Percentiles rank a stretch among this genome's conserved stretches.
These are phyloP conservation scores for Eudorina sp. DNA, from an alignment of 139 green algal species.

Conservation along the genomic window DNA sequence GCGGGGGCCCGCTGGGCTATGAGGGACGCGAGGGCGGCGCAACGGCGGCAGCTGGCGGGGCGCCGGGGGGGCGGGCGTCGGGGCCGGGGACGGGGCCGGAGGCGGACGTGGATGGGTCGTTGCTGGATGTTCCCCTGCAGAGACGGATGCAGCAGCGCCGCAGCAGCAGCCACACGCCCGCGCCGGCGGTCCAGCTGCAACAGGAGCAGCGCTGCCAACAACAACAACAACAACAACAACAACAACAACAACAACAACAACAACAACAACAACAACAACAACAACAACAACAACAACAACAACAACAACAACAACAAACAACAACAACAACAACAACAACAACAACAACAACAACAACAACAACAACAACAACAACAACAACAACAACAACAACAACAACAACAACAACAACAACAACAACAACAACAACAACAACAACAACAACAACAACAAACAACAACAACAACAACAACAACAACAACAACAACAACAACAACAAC, in stretches of 20 bases:
- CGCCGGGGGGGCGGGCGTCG: background rate
- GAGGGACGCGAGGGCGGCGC: background rate
- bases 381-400: no score
- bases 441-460: no score
- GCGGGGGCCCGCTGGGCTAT: no score
- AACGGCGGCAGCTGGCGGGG: background rate
- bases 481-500: no score
- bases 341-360: no score
- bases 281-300: no score
- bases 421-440: no score
- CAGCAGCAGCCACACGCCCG: background rate
- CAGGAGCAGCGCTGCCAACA: background rate
- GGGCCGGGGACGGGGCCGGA: background rate
- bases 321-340: no score
- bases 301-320: no score
- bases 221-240: background rate
- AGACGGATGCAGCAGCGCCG: background rate
- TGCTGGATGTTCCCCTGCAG: background rate
- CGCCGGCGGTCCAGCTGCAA: conserved; percentile 3
- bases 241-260: background rate
- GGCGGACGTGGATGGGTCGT: background rate
- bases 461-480: no score
- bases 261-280: background rate
- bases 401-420: no score
- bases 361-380: no score